These are phyloP conservation scores for Corinectria fuckeliana DNA, from an alignment of 2,329 filamentous ascomycete genomes.

Conservation along the genomic window DNA sequence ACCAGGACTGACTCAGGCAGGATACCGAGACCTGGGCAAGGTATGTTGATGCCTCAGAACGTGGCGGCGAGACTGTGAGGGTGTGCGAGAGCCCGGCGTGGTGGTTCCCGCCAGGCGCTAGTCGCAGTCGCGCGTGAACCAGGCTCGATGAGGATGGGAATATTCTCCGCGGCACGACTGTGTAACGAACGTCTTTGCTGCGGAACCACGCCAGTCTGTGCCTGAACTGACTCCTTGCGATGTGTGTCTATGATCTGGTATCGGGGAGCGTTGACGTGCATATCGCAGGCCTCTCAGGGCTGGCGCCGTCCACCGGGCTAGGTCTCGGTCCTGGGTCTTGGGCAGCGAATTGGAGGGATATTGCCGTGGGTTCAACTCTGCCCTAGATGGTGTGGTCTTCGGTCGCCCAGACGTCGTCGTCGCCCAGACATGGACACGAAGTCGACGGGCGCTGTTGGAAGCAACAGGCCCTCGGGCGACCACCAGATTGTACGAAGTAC, in stretches of 20 bases:
- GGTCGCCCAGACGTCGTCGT: too few relatives aligned
- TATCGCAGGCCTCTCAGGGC: constrained; percentile 28
- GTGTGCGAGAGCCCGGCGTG: constrained; percentile 39
- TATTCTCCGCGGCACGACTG: constrained; percentile 41
- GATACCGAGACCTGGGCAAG: constrained; percentile 31
- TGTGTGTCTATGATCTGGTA: constrained; percentile 33
- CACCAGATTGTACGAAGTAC: constrained; percentile 26
- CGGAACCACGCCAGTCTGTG: constrained; percentile 37
- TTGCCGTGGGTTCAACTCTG: constrained; percentile 30
- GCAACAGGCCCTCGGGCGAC: constrained; percentile 30
- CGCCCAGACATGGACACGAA: constrained; percentile 11
- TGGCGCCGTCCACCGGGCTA: constrained; percentile 34
- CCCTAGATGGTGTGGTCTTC: too few relatives aligned
- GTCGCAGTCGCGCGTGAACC: constrained; percentile 40
- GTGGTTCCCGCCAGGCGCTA: constrained; percentile 42
- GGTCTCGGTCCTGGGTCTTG: constrained; percentile 24
- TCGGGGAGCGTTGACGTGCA: constrained; percentile 37
- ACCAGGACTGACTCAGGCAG: constrained; percentile 37
- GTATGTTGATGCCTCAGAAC: constrained; percentile 35
- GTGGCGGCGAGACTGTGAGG: constrained; percentile 39
- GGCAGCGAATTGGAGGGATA: constrained; percentile 21
- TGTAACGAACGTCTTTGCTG: constrained; percentile 37
- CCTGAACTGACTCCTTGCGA: constrained; percentile 29
- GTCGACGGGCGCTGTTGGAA: constrained; percentile 33
- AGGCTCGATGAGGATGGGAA: constrained; percentile 39